phyloP scores from a whole-genome alignment of 192 early-diverging fungal species.

The Gaertneriomyces semiglobifer region DNA sequence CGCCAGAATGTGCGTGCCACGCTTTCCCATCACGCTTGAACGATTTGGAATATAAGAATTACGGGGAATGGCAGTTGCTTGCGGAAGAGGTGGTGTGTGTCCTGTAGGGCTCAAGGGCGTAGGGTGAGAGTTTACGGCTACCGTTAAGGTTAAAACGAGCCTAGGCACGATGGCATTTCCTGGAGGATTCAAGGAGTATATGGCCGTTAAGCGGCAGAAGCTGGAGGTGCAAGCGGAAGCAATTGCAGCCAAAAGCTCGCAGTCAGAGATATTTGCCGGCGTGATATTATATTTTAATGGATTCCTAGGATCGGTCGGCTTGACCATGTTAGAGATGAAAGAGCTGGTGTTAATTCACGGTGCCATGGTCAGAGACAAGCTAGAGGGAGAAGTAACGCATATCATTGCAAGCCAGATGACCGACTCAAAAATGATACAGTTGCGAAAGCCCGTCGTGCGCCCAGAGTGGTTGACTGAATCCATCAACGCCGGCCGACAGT shows the following conservation, averaged over 20 bases:
- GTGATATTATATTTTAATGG: constrained; percentile 35
- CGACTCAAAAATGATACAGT: constrained; percentile 18
- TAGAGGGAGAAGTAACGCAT: constrained; percentile 38
- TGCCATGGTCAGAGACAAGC: constrained; percentile 31
- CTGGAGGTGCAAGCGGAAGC: constrained; percentile 33
- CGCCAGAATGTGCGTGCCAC: too few species aligned
- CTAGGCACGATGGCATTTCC: constrained; percentile 27
- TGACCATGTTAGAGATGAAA: constrained; percentile 25
- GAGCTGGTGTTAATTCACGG: constrained; percentile 34
- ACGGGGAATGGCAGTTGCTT: too few species aligned
- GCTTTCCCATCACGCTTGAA: too few species aligned
- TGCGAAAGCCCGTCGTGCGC: constrained; percentile 40
- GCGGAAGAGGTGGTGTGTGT: too few species aligned
- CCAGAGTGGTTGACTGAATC: constrained; percentile 73
- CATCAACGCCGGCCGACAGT: constrained; percentile 50
- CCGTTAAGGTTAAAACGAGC: too few species aligned
- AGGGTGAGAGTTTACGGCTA: too few species aligned
- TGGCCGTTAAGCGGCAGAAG: constrained; percentile 42
- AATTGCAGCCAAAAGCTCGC: constrained; percentile 10
- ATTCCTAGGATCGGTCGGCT: constrained; percentile 12
- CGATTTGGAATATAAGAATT: too few species aligned
- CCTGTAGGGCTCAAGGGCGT: too few species aligned
- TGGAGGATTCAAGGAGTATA: constrained; percentile 41
- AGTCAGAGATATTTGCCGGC: constrained; percentile 19
- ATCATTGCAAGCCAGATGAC: constrained; percentile 44